phyloP scores from a whole-genome alignment of 257 asterid genomes.

The Jacaranda copaia region DNA sequence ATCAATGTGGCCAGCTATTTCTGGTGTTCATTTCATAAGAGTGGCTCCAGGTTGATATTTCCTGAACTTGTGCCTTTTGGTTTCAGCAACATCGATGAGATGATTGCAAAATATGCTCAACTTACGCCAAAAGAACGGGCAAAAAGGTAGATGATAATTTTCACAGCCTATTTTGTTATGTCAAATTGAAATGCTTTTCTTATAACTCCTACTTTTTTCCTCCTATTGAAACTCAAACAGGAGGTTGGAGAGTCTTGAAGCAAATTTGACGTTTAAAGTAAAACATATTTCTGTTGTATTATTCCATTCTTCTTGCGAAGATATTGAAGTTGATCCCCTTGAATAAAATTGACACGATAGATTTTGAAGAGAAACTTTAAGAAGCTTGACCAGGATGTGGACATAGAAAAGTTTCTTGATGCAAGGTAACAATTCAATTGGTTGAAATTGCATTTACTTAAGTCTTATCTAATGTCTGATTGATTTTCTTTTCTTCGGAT shows the following conservation, averaged over 20 bases:
- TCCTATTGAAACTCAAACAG: conserved; percentile 49
- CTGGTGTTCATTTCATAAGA: neutral
- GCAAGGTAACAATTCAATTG: conserved; percentile 54
- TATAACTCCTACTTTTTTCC: conserved; percentile 23
- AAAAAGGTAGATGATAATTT: conserved; percentile 59
- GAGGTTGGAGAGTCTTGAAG: conserved; percentile 96
- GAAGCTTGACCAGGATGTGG: conserved; percentile 87
- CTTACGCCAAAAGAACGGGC: conserved; percentile 85
- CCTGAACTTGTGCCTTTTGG: conserved; percentile 18
- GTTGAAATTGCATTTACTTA: neutral
- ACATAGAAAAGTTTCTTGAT: conserved; percentile 81
- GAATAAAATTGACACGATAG: conserved; percentile 43
- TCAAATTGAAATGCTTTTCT: neutral
- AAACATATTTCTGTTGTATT: conserved; percentile 8
- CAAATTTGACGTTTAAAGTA: conserved; percentile 45
- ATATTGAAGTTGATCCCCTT: conserved; percentile 34
- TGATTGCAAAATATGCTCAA: conserved; percentile 82
- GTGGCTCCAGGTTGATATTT: neutral
- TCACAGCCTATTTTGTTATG: conserved; percentile 14
- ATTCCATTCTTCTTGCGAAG: conserved; percentile 10
- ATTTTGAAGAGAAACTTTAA: conserved; percentile 81
- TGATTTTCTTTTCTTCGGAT: conserved; percentile 6
- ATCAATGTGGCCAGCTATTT: neutral
- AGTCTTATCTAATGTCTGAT: conserved; percentile 22
- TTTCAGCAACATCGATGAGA: conserved; percentile 81